A percentile compares a stretch with the other conserved stretches of the same genome.
phyloP scores from a whole-genome alignment of 192 early-diverging fungal genomes.

The Linnemannia zychae region DNA sequence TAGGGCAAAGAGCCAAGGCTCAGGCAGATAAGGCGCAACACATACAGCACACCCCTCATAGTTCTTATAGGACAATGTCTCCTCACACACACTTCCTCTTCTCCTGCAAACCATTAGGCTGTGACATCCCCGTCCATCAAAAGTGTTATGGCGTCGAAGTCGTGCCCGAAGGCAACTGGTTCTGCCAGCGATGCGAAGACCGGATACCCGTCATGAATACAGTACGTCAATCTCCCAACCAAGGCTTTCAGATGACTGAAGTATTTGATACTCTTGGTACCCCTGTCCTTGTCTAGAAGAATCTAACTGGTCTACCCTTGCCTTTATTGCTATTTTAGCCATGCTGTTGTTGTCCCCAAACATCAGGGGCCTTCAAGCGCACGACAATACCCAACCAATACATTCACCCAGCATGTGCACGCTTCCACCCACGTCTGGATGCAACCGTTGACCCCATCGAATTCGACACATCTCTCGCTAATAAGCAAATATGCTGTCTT shows the following conservation, averaged over 20 bases:
- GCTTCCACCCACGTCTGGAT: slow-evolving; percentile 51
- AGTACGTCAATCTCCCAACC: slow-evolving; percentile 35
- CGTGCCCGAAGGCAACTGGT: slow-evolving; percentile 64
- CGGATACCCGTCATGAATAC: slow-evolving; percentile 48
- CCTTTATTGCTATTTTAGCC: slow-evolving; percentile 30
- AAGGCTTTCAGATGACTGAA: neutral
- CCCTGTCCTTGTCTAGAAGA: too few relatives aligned
- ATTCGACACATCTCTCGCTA: slow-evolving; percentile 30
- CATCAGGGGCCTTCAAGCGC: slow-evolving; percentile 58
- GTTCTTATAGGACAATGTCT: neutral
- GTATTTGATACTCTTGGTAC: neutral
- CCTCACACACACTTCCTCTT: neutral
- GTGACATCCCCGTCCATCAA: slow-evolving; percentile 60
- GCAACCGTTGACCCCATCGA: slow-evolving; percentile 47
- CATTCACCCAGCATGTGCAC: slow-evolving; percentile 66
- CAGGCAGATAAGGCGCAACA: neutral
- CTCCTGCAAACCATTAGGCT: slow-evolving; percentile 23
- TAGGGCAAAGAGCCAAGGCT: neutral
- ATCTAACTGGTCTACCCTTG: neutral
- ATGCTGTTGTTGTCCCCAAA: slow-evolving; percentile 58
- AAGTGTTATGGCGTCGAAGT: slow-evolving; percentile 59
- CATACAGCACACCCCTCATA: neutral
- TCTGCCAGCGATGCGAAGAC: slow-evolving; percentile 64
- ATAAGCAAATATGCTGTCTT: slow-evolving; percentile 38
- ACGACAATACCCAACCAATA: slow-evolving; percentile 57